Conservation (phyloP, 352 stramenopile species). For the Phytophthora uliginosa region DNA sequence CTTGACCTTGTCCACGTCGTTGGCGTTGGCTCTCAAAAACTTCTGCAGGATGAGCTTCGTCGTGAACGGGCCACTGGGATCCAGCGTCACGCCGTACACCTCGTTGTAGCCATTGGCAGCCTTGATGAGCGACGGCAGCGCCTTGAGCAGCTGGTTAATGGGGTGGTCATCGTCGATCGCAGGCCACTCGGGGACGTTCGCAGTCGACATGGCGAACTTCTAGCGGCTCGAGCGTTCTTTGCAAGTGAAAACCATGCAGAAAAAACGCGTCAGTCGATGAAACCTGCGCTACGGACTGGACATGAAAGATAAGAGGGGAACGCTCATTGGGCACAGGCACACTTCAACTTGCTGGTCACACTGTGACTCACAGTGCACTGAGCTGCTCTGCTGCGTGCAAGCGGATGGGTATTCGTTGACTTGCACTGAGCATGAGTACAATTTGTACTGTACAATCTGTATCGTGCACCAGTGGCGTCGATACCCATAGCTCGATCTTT, state of each 20-base stretch:
- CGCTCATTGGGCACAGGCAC: constrained; percentile 23
- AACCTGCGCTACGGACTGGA: constrained; percentile 3
- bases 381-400: not conserved
- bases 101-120: constrained; percentile 32
- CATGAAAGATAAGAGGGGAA: constrained; percentile 6
- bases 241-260: constrained; percentile 6
- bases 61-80: constrained; percentile 31
- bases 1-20: constrained; percentile 38
- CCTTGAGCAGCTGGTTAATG: constrained; percentile 34
- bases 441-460: not conserved
- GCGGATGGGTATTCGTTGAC: not conserved
- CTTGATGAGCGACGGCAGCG: constrained; percentile 28
- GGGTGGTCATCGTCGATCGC: constrained; percentile 27
- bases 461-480: not conserved
- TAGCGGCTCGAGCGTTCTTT: constrained; percentile 11
- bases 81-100: constrained; percentile 36
- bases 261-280: not conserved
- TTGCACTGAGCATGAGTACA: not conserved
- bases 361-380: too few species aligned
- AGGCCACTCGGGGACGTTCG: constrained; percentile 26
- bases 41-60: constrained; percentile 43
- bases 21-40: constrained; percentile 37
- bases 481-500: not conserved
- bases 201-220: constrained; percentile 17
- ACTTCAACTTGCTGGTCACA: constrained; percentile 19